A percentile compares a stretch with the other conserved stretches of the same genome.
Evolutionary conservation across 1,139 yeast species (phyloP).

Genomic region (Candida dubliniensis): DNA sequence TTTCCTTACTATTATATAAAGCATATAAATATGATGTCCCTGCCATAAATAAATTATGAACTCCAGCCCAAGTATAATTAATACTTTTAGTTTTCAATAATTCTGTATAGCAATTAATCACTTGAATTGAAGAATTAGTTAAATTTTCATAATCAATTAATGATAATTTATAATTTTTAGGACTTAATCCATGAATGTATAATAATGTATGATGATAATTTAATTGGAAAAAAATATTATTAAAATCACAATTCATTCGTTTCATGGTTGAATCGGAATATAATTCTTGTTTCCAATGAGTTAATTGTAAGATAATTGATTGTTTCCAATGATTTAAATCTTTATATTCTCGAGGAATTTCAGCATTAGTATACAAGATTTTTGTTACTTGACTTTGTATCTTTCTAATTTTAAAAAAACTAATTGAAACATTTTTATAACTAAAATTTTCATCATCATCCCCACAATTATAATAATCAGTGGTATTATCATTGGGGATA

Average conservation of each 20-base stretch:
- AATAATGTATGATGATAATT: slow-evolving; percentile 78
- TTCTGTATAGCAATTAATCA: slow-evolving; percentile 62
- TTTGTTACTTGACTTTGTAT: slow-evolving; percentile 79
- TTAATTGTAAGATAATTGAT: slow-evolving; percentile 51
- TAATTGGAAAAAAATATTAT: slow-evolving; percentile 63
- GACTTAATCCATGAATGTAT: slow-evolving; percentile 74
- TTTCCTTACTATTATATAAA: slow-evolving; percentile 63
- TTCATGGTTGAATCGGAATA: slow-evolving; percentile 46
- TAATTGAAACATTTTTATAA: slow-evolving; percentile 64
- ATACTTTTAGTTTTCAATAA: slow-evolving; percentile 57
- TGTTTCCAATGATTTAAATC: slow-evolving; percentile 59
- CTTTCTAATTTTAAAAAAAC: slow-evolving; percentile 67
- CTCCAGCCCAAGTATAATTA: slow-evolving; percentile 93
- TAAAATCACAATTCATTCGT: slow-evolving; percentile 75
- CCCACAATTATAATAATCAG: slow-evolving; percentile 20
- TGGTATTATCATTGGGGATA: slow-evolving; percentile 26
- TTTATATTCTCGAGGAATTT: slow-evolving; percentile 64
- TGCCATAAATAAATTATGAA: slow-evolving; percentile 84
- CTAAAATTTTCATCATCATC: slow-evolving; percentile 34
- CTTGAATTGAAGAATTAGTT: slow-evolving; percentile 64
- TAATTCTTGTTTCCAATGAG: slow-evolving; percentile 57
- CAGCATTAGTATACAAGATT: slow-evolving; percentile 66
- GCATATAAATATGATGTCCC: slow-evolving; percentile 82
- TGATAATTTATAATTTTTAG: slow-evolving; percentile 58
- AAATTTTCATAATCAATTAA: slow-evolving; percentile 55